Base-by-base conservation (phyloP, 805 yeast genomes). In the Pichia eremophila region DNA sequence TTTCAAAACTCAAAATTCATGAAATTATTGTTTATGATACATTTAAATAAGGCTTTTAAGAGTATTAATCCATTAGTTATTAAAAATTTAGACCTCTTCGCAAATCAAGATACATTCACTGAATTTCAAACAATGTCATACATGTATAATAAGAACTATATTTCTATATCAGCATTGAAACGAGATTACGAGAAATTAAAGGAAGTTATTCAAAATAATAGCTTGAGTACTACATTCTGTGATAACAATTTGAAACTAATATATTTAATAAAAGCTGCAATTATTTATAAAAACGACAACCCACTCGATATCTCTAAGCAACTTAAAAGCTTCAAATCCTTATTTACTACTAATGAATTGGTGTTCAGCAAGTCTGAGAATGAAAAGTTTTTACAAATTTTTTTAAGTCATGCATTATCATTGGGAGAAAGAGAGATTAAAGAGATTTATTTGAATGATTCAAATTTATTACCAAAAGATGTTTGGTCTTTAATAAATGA, bases 31-130 rank as follows among this genome's bases (percentile, higher is more conserved):
- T 54, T 54, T 28, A 11, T 50, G 4, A 41, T 53, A 17, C n/a
- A 50, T 18, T 41, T 52, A 8, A 41, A 47, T 17, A 37, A 46
- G 8, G 39, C 40, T 9, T 47, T 37, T 35, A 39, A 39, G 19
- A 27, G 40, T 22, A 36, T 43, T 5, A 54, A 53, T 44, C 43
- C 49, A 14, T 15, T 43, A 9, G 46, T 54, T 10, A 15, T 54
- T 3, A 27, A 46, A n/a, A 54, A 52, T 34, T 15, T 54, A 6
- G 54, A 48, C 15, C 47, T 42, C 31, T 43, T 52, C 7, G 29
- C 31, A 7, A 9, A 35, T 25, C 22, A 19, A 17, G 10, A 34
- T 15, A 22, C 47, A 8, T 27, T 39, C 10, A 35, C 35, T 18
- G 46, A 39, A 27, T 46, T 51, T 31, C 40, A 48, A 22, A 22